Percentiles rank a stretch among this genome's conserved stretches.
phyloP scores from a whole-genome alignment of 2,329 filamentous ascomycete genomes.

The Septoria linicola region DNA sequence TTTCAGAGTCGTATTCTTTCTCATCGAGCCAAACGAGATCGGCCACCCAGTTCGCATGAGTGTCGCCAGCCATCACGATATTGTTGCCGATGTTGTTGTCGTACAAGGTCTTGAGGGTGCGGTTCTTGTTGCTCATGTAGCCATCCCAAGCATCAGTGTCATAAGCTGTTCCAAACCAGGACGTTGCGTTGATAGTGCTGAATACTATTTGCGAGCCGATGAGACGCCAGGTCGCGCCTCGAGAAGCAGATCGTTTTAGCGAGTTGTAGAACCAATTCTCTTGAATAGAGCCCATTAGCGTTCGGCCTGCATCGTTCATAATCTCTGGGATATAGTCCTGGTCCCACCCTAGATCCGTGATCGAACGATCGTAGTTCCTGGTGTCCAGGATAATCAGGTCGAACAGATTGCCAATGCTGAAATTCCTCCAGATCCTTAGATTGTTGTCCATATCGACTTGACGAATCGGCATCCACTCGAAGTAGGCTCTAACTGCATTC shows the following conservation, averaged over 20 bases:
- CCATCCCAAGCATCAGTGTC: slow-evolving; percentile 63
- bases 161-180: slow-evolving; percentile 37
- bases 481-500: slow-evolving; percentile 47
- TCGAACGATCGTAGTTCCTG: slow-evolving; percentile 45
- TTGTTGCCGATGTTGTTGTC: slow-evolving; percentile 68
- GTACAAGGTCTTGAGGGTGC: slow-evolving; percentile 61
- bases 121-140: slow-evolving; percentile 67
- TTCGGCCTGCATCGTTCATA: slow-evolving; percentile 33
- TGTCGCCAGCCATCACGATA: slow-evolving; percentile 68
- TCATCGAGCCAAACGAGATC: slow-evolving; percentile 45
- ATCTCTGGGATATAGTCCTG: slow-evolving; percentile 25
- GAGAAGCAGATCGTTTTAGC: slow-evolving; percentile 45
- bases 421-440: slow-evolving; percentile 45
- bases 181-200: slow-evolving; percentile 51
- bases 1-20: slow-evolving; percentile 41
- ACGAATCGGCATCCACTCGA: slow-evolving; percentile 47
- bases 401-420: slow-evolving; percentile 44
- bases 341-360: slow-evolving; percentile 40
- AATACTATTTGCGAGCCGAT: slow-evolving; percentile 70
- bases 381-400: slow-evolving; percentile 48
- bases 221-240: slow-evolving; percentile 66
- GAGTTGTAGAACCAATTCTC: slow-evolving; percentile 54
- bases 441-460: slow-evolving; percentile 49
- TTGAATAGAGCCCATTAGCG: slow-evolving; percentile 30
- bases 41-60: slow-evolving; percentile 59